Evolutionary conservation across 441 rosid genomes (phyloP).

Genomic region (Manihot esculenta): DNA sequence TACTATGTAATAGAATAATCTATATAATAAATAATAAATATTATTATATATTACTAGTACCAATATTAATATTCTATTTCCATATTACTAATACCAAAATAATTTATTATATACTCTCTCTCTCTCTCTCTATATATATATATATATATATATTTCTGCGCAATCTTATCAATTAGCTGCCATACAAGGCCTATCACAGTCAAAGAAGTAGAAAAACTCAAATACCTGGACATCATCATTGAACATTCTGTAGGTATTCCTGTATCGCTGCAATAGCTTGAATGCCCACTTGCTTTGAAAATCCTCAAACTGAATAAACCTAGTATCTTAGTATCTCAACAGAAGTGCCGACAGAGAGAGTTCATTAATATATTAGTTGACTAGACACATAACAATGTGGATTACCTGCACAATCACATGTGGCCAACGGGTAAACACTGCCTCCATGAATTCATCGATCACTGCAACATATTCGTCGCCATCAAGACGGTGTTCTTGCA

Average conservation of each 20-base stretch:
- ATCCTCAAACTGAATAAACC: conserved; percentile 85
- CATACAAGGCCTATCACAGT: neutral
- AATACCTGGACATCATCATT: conserved; percentile 99
- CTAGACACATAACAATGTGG: conserved; percentile 16
- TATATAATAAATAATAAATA: no score
- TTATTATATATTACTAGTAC: no score
- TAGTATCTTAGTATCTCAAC: conserved; percentile 18
- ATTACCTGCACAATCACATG: conserved; percentile 94
- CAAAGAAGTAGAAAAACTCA: conserved; percentile 22
- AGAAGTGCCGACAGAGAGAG: conserved; percentile 4
- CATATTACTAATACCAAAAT: no score
- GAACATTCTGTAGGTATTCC: conserved; percentile 84
- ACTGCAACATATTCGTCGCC: conserved; percentile 72
- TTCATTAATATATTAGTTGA: conserved; percentile 12
- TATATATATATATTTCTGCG: no score
- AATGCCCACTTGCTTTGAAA: conserved; percentile 99
- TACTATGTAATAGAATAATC: no score
- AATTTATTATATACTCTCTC: no score
- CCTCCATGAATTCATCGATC: conserved; percentile 98
- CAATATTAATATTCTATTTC: no score
- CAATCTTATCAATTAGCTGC: neutral
- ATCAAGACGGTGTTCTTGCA: conserved; percentile 89
- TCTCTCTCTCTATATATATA: no score
- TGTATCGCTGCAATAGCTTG: conserved; percentile 89
- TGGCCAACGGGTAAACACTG: conserved; percentile 99